Percentiles rank a stretch among this genome's conserved stretches.
Conservation (phyloP, 176 grass and related monocot genomes). For the Thinopyrum elongatum region DNA sequence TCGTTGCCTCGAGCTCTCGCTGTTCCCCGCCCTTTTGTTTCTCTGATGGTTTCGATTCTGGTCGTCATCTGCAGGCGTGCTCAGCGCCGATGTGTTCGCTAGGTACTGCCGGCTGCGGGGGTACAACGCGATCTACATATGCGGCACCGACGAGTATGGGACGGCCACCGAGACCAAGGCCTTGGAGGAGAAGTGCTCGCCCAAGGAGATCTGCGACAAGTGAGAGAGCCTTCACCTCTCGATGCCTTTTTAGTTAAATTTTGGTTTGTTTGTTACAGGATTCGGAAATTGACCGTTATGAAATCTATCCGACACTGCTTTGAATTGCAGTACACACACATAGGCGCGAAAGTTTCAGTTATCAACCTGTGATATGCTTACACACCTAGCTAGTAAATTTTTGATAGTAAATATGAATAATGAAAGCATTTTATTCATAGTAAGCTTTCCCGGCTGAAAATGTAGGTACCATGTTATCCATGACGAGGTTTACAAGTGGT, state of each 20-base stretch:
- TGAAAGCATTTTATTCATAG: slow-evolving; percentile 25
- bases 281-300: not conserved
- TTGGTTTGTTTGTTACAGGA: not conserved
- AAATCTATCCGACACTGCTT: not conserved
- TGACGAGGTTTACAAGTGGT: slow-evolving; percentile 88
- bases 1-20: not conserved
- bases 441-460: slow-evolving; percentile 2
- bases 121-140: slow-evolving; percentile 93
- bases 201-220: slow-evolving; percentile 97
- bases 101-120: slow-evolving; percentile 78
- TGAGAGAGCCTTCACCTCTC: slow-evolving; percentile 32
- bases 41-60: slow-evolving; percentile 1
- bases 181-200: slow-evolving; percentile 95
- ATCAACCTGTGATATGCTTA: not conserved
- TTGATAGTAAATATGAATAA: not conserved
- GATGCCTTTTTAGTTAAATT: not conserved
- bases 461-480: slow-evolving; percentile 90
- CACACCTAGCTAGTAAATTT: not conserved
- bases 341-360: not conserved
- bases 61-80: slow-evolving; percentile 49
- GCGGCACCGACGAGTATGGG: slow-evolving; percentile 95
- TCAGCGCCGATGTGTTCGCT: slow-evolving; percentile 95
- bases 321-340: not conserved
- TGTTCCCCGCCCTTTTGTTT: not conserved
- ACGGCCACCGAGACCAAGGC: slow-evolving; percentile 98